Percentiles rank a stretch among this genome's conserved stretches.
Conservation (phyloP, 331 rosid species). For the Telfairia occidentalis region DNA sequence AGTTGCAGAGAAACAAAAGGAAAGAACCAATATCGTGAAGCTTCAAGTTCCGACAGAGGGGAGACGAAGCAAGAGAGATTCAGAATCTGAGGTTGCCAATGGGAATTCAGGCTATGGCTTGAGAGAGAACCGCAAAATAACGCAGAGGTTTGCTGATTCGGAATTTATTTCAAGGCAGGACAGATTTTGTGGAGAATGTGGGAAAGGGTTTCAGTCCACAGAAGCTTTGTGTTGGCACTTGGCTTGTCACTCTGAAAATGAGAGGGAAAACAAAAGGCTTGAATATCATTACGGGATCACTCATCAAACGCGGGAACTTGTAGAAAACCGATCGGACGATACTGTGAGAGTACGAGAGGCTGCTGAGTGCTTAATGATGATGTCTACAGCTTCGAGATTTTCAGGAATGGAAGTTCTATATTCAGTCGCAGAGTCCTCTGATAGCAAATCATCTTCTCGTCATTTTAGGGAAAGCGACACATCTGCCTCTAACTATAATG, state of each 20-base stretch:
- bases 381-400: conserved; percentile 44
- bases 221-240: conserved; percentile 83
- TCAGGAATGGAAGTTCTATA: conserved; percentile 20
- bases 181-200: conserved; percentile 66
- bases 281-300: background rate
- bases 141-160: conserved; percentile 49
- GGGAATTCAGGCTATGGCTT: conserved; percentile 40
- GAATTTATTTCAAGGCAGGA: conserved; percentile 18
- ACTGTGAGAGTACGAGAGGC: conserved; percentile 39
- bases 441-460: conserved; percentile 50
- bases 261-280: conserved; percentile 1
- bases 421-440: conserved; percentile 52
- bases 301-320: conserved; percentile 3
- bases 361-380: conserved; percentile 60
- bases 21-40: conserved; percentile 19
- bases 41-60: conserved; percentile 21
- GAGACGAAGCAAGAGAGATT: conserved; percentile 43
- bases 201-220: conserved; percentile 63
- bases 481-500: conserved; percentile 16
- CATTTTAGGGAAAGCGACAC: conserved; percentile 4
- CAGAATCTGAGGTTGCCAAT: conserved; percentile 28
- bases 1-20: conserved; percentile 15
- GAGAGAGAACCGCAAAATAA: conserved; percentile 72
- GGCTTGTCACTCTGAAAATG: conserved; percentile 71
- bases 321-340: background rate